These are phyloP conservation scores for Gautieria morchelliformis DNA, from an alignment of 768 basidiomycete species.

Conservation along the genomic window DNA sequence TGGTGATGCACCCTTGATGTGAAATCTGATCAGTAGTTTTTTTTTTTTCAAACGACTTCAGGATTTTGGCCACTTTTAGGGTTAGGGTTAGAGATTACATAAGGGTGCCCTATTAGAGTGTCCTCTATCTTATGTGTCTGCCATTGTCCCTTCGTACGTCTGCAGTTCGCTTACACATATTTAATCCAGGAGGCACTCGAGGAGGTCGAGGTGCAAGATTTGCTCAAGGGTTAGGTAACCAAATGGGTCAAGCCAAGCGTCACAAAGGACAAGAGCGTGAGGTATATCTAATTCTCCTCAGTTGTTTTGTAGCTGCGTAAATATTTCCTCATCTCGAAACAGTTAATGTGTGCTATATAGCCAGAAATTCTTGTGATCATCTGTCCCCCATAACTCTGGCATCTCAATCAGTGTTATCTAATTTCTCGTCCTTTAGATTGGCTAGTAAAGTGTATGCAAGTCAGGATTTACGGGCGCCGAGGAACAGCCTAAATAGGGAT, in stretches of 20 bases:
- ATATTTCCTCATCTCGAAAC: not conserved
- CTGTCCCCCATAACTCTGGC: conserved; percentile 13
- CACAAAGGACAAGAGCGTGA: conserved; percentile 8
- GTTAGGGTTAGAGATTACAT: too few relatives aligned
- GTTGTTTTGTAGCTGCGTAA: not conserved
- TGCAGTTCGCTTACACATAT: not conserved
- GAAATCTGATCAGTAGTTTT: too few relatives aligned
- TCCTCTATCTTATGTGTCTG: too few relatives aligned
- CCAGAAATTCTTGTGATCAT: not conserved
- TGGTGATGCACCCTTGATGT: too few relatives aligned
- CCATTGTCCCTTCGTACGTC: not conserved
- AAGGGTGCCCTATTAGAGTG: too few relatives aligned
- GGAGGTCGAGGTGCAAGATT: conserved; percentile 71
- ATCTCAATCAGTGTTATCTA: conserved; percentile 46
- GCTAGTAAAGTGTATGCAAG: not conserved
- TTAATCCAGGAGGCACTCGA: conserved; percentile 31
- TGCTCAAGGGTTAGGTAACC: conserved; percentile 73
- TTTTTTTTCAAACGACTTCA: too few relatives aligned
- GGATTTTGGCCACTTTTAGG: too few relatives aligned
- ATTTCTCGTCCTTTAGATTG: conserved; percentile 29
- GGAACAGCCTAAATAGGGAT: too few relatives aligned
- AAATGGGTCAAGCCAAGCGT: conserved; percentile 41
- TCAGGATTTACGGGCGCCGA: too few relatives aligned
- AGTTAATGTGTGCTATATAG: too few relatives aligned
- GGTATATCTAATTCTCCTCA: too few relatives aligned